Evolutionary conservation across 176 grass and related monocot genomes (phyloP).

Genomic region (Musa itinerans): DNA sequence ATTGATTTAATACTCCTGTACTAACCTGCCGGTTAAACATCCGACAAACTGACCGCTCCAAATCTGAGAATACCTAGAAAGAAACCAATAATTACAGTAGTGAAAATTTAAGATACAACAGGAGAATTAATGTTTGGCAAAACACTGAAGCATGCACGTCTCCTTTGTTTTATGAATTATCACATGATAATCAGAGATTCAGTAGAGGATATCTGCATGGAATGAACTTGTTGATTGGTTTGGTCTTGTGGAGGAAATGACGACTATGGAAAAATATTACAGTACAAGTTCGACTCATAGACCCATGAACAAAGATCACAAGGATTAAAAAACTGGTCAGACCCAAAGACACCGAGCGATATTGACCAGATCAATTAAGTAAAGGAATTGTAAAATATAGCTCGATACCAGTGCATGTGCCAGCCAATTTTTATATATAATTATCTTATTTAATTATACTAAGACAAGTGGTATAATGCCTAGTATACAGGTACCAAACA

Average conservation of each 20-base stretch:
- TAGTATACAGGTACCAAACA: too few relatives aligned
- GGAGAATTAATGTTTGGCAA: background rate
- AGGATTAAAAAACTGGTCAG: too few relatives aligned
- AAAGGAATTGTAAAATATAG: too few relatives aligned
- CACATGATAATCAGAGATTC: background rate
- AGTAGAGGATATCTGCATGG: background rate
- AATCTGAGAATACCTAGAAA: slow-evolving; percentile 91
- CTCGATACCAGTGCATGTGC: too few relatives aligned
- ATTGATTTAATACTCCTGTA: slow-evolving; percentile 5
- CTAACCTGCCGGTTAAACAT: slow-evolving; percentile 91
- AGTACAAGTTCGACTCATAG: too few relatives aligned
- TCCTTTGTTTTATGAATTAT: background rate
- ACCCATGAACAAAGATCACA: background rate
- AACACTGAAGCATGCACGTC: background rate
- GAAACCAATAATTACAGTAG: slow-evolving; percentile 22
- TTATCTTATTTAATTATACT: too few relatives aligned
- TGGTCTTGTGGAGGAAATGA: background rate
- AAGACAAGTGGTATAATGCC: too few relatives aligned
- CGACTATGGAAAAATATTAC: background rate
- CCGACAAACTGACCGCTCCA: slow-evolving; percentile 93
- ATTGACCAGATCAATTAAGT: too few relatives aligned
- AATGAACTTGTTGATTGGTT: background rate
- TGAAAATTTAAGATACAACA: background rate
- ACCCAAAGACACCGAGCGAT: too few relatives aligned
- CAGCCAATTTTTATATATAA: too few relatives aligned